Conservation (phyloP, 2,329 filamentous ascomycete genomes). For the Exophiala sp. region DNA sequence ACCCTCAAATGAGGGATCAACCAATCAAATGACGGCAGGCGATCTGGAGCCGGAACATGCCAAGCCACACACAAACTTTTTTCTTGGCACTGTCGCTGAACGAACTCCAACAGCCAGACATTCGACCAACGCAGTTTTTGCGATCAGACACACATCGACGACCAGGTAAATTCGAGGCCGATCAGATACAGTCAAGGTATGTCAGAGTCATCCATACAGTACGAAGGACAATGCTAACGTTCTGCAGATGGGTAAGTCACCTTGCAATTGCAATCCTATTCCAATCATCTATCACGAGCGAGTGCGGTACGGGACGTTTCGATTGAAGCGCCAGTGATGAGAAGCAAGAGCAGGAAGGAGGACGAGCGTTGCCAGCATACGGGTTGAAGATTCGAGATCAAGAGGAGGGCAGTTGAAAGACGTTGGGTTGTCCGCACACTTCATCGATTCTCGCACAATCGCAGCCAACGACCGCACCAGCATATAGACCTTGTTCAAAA, state of each 20-base stretch:
- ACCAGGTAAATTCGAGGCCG: constrained; percentile 36
- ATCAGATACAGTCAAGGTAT: constrained; percentile 47
- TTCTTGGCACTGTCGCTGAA: no score
- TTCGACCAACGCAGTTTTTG: constrained; percentile 1
- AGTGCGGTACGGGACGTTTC: no score
- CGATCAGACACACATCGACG: constrained; percentile 29
- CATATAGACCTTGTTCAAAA: no score
- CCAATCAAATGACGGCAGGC: constrained; percentile 11
- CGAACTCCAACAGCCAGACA: constrained; percentile 5
- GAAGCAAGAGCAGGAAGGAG: no score
- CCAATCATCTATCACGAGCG: no score
- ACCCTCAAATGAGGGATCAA: neutral
- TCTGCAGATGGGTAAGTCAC: constrained; percentile 61
- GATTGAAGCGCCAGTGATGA: no score
- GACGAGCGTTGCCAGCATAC: no score
- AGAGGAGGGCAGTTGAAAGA: no score
- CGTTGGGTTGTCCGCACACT: no score
- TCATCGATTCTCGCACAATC: no score
- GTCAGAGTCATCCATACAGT: constrained; percentile 27
- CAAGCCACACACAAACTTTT: neutral
- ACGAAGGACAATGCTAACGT: constrained; percentile 27
- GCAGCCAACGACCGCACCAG: no score
- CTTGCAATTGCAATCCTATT: constrained; percentile 6
- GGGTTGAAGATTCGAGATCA: no score
- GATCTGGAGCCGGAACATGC: neutral